phyloP scores from a whole-genome alignment of 148 eudicot species.

The Chenopodium suecicum region DNA sequence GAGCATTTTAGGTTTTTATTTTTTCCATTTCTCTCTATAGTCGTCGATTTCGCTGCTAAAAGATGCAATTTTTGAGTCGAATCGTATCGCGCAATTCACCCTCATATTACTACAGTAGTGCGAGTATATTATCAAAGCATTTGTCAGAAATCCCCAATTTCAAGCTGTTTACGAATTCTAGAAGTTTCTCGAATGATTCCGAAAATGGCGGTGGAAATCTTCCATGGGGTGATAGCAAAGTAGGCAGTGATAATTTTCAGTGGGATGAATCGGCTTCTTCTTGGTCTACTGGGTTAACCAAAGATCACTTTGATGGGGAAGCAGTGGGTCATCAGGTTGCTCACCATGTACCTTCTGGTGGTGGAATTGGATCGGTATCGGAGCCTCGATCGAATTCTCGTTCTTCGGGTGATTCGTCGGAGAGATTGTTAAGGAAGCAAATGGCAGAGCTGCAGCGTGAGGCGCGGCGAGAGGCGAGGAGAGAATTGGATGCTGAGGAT shows the following conservation, averaged over 20 bases:
- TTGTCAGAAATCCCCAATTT: conserved; percentile 21
- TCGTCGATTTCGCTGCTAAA: not conserved
- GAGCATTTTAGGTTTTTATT: no score
- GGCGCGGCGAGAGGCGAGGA: conserved; percentile 16
- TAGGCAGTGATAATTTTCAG: conserved; percentile 30
- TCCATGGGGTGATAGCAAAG: conserved; percentile 20
- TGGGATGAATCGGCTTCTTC: conserved; percentile 55
- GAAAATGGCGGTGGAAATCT: conserved; percentile 25
- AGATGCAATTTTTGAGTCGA: conserved; percentile 40
- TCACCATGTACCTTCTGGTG: not conserved
- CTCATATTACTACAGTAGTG: not conserved
- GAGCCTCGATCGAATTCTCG: not conserved
- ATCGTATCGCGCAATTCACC: conserved; percentile 28
- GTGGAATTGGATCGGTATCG: not conserved
- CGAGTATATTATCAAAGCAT: conserved; percentile 8
- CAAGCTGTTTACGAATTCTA: conserved; percentile 28
- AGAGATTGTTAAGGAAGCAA: not conserved
- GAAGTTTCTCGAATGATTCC: conserved; percentile 36
- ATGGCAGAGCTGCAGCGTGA: conserved; percentile 31
- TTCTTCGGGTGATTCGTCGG: not conserved
- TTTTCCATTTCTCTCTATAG: no score
- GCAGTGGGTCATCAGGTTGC: conserved; percentile 55
- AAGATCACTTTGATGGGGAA: conserved; percentile 79
- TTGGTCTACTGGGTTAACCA: conserved; percentile 87
- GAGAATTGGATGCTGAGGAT: conserved; percentile 16